Percentiles rank a stretch among this genome's conserved stretches.
Conservation (phyloP, 140 eudicot genomes). For the Oenanthe javanica region DNA sequence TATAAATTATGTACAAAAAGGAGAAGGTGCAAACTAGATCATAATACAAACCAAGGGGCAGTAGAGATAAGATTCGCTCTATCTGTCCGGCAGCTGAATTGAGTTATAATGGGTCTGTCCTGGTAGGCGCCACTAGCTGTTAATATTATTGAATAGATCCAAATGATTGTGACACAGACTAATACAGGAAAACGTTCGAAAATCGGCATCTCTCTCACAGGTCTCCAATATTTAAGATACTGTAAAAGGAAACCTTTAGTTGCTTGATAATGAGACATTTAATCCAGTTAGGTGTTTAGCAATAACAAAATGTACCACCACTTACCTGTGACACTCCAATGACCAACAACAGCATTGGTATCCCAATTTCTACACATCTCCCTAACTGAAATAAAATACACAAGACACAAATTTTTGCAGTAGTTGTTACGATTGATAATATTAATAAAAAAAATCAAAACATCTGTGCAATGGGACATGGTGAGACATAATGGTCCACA, state of each 20-base stretch:
- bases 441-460: not conserved
- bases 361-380: slow-evolving; percentile 89
- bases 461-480: not conserved
- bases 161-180: slow-evolving; percentile 57
- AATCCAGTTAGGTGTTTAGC: not conserved
- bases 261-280: slow-evolving; percentile 11
- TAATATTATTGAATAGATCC: slow-evolving; percentile 74
- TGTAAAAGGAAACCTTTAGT: slow-evolving; percentile 30
- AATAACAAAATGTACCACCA: not conserved
- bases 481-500: not conserved
- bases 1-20: not conserved
- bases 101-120: slow-evolving; percentile 49
- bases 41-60: slow-evolving; percentile 82
- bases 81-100: slow-evolving; percentile 81
- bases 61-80: slow-evolving; percentile 79
- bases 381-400: slow-evolving; percentile 53
- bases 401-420: not conserved
- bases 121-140: slow-evolving; percentile 96
- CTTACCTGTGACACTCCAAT: slow-evolving; percentile 89
- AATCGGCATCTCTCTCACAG: slow-evolving; percentile 71
- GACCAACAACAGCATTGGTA: slow-evolving; percentile 85
- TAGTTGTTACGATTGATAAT: not conserved
- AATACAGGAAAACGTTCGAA: slow-evolving; percentile 87
- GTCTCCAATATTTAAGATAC: slow-evolving; percentile 85
- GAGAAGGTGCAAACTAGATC: not conserved